phyloP scores from a whole-genome alignment of 148 eudicot genomes.

The Chenopodium album region DNA sequence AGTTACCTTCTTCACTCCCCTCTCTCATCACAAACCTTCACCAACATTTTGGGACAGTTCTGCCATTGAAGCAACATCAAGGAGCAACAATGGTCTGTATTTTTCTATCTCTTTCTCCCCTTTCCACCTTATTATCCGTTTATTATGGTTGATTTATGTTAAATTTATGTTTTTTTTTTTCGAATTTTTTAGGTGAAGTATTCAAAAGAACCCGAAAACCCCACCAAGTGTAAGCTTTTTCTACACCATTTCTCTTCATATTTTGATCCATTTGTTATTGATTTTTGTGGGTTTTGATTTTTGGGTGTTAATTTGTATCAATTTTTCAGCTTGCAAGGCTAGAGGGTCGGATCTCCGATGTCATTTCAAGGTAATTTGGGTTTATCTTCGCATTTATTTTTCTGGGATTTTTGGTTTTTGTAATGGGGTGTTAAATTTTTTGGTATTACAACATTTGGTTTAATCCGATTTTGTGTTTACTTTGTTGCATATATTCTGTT shows the following conservation, averaged over 20 bases:
- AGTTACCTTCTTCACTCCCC: too few relatives aligned
- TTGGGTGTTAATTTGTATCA: not conserved
- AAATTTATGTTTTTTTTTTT: not conserved
- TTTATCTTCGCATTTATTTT: not conserved
- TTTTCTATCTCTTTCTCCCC: not conserved
- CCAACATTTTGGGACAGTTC: not conserved
- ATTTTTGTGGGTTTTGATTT: not conserved
- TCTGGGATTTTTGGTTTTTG: not conserved
- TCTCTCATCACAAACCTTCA: too few relatives aligned
- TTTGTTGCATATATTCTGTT: not conserved
- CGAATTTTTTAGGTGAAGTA: constrained; percentile 45
- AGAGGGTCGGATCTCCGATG: constrained; percentile 65
- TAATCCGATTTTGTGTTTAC: not conserved
- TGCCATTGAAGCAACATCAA: not conserved
- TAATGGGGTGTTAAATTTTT: not conserved
- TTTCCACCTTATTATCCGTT: not conserved
- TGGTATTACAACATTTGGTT: not conserved
- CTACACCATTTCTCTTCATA: not conserved
- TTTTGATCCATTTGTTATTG: not conserved
- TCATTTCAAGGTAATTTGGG: constrained; percentile 59
- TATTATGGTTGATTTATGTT: too few relatives aligned
- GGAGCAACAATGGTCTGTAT: constrained; percentile 15
- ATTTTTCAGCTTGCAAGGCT: constrained; percentile 65
- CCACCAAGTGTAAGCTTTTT: constrained; percentile 55
- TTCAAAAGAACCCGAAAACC: constrained; percentile 64